Evolutionary conservation across 139 green algal genomes (phyloP).

Genomic region (Chlamydomonas incerta): DNA sequence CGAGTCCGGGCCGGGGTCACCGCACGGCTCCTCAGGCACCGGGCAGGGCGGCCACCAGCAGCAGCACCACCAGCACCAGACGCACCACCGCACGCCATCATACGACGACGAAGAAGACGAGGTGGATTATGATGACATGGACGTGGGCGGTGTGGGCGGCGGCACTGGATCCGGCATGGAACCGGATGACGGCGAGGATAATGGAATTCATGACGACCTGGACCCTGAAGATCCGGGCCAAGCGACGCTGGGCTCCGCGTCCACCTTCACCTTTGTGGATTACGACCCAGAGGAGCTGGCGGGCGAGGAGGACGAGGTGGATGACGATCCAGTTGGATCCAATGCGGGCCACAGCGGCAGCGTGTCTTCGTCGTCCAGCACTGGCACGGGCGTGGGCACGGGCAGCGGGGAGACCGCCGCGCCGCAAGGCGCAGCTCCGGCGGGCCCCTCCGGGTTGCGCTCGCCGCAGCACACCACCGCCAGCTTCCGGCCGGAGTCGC

Average conservation of each 20-base stretch:
- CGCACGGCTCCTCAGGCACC: neutral
- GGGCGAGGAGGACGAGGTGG: neutral
- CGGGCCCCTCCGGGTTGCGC: neutral
- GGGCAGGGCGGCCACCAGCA: neutral
- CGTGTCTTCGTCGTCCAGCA: neutral
- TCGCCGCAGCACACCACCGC: slow-evolving; percentile 23
- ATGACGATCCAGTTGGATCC: neutral
- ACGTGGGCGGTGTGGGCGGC: neutral
- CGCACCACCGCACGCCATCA: neutral
- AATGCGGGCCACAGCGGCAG: neutral
- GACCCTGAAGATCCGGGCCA: neutral
- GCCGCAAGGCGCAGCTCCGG: too few relatives aligned
- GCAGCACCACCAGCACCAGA: neutral
- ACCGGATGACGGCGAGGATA: neutral
- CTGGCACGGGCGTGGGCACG: neutral
- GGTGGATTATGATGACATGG: neutral
- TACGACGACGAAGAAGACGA: neutral
- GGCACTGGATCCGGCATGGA: neutral
- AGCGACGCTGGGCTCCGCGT: neutral
- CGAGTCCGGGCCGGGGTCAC: neutral
- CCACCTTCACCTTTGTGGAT: neutral
- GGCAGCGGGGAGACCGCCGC: neutral
- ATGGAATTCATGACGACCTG: neutral
- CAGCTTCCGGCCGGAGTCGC: slow-evolving; percentile 1
- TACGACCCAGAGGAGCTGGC: neutral